Base-by-base conservation (phyloP, 768 basidiomycete genomes). In the Mycena floridula region DNA sequence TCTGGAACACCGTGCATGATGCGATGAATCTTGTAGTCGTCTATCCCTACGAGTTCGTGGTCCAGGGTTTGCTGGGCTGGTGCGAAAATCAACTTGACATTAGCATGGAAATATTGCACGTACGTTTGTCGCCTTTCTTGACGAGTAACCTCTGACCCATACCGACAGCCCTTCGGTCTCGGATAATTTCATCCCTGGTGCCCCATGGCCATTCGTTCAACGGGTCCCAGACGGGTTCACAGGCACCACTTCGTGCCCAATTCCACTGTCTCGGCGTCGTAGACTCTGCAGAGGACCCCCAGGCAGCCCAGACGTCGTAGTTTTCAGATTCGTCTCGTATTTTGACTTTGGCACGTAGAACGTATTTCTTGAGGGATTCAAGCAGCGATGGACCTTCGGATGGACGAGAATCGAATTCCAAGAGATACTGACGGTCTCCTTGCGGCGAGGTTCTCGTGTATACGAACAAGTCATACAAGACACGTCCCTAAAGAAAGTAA, bases 271-370 rank as follows among this genome's bases (percentile, higher is more conserved):
- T 57, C 21, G 49, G 30, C 1, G 57, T 54, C 39, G 47, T 46
- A 16, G 43, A 45, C 43, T 68, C 66, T 18, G 53, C 48, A 15
- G 66, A 59, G 7, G 71, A 68, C 1, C 82, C 83, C 89, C 91
- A 98, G 5, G 81, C 76, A 0, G 83, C 76, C 82, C 88, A 95
- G 11, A 89, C 75, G 51, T 85, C 81, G 64, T 80, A 91, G 50
- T 90, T 78, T 1, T 78, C 74, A 4, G 88, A 81, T 4, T 84
- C 84, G 56, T 90, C 85, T 43, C 77, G 73, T 20, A 97, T 67
- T 57, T 83, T 85, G 27, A 97, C 90, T 58, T 90, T 94, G 12
- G 92, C 85, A 5, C 95, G 84, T 1, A 99, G 76, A 30, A 94
- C 74, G 61, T 86, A 89, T 11, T 83, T 81, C 56, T 89, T 92